A percentile compares a stretch with the other conserved stretches of the same genome.
phyloP scores from a whole-genome alignment of 202 grass and related monocot species.

The Schoenoplectus triqueter region DNA sequence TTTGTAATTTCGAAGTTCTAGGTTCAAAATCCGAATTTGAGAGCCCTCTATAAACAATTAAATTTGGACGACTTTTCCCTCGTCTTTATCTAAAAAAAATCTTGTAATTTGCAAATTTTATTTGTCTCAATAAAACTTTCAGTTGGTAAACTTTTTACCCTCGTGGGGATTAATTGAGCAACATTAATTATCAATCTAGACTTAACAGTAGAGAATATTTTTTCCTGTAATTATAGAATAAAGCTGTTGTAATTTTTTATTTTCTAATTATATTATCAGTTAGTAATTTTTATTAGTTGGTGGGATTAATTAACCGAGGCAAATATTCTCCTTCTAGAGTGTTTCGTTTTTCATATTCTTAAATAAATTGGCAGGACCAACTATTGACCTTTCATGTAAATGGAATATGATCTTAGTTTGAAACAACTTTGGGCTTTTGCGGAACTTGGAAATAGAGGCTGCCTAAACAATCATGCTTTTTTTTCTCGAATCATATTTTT shows the following conservation, averaged over 20 bases:
- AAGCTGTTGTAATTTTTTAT: not conserved
- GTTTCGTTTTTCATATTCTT: not conserved
- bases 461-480: constrained; percentile 27
- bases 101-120: no score
- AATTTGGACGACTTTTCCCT: no score
- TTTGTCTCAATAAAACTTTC: no score
- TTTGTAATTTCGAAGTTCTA: no score
- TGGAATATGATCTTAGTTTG: constrained; percentile 7
- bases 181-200: no score
- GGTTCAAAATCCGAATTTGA: no score
- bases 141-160: no score
- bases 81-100: no score
- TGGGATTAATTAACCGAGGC: not conserved
- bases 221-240: no score
- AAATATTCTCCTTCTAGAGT: not conserved
- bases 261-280: not conserved
- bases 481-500: constrained; percentile 6
- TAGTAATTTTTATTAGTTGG: not conserved
- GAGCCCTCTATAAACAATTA: no score
- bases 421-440: not conserved
- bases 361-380: not conserved
- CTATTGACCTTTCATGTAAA: constrained; percentile 13
- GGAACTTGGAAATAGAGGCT: constrained; percentile 23
- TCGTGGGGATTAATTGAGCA: no score
- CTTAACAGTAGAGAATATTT: no score